Percentiles rank a stretch among this genome's conserved stretches.
Conservation (phyloP, 129 eudicot genomes). For the Saussurea involucrata region DNA sequence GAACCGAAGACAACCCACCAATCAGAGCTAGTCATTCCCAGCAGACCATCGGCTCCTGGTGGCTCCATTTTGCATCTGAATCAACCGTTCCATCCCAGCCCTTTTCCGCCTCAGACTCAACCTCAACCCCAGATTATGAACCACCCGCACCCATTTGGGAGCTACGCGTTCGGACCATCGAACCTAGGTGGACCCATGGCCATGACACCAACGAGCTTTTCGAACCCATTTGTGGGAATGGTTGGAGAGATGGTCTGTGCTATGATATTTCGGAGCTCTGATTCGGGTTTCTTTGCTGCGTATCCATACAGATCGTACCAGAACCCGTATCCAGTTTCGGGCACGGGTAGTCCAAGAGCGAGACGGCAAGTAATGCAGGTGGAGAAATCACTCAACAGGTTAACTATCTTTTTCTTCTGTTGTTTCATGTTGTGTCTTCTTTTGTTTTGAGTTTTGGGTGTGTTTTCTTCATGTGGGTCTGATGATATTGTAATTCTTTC, state of each 20-base stretch:
- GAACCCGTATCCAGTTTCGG: conserved; percentile 29
- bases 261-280: conserved; percentile 53
- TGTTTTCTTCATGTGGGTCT: background rate
- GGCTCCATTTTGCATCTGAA: conserved; percentile 22
- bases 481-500: background rate
- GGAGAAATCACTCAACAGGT: conserved; percentile 76
- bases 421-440: conserved; percentile 76
- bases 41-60: conserved; percentile 62
- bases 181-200: conserved; percentile 22
- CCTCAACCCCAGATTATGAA: conserved; percentile 40
- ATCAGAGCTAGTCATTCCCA: conserved; percentile 43
- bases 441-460: conserved; percentile 47
- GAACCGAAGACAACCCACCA: conserved; percentile 28
- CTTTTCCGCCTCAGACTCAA: conserved; percentile 35
- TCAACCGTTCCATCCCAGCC: conserved; percentile 35
- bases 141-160: conserved; percentile 41
- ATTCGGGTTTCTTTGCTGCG: conserved; percentile 30
- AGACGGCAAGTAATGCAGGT: conserved; percentile 82
- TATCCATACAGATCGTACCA: conserved; percentile 36
- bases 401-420: conserved; percentile 67
- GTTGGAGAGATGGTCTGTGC: conserved; percentile 69
- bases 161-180: conserved; percentile 30
- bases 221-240: conserved; percentile 58
- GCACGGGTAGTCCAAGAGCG: conserved; percentile 43
- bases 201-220: conserved; percentile 27